Base-by-base conservation (phyloP, 208 protist species). In the Acanthamoeba royreba region DNA sequence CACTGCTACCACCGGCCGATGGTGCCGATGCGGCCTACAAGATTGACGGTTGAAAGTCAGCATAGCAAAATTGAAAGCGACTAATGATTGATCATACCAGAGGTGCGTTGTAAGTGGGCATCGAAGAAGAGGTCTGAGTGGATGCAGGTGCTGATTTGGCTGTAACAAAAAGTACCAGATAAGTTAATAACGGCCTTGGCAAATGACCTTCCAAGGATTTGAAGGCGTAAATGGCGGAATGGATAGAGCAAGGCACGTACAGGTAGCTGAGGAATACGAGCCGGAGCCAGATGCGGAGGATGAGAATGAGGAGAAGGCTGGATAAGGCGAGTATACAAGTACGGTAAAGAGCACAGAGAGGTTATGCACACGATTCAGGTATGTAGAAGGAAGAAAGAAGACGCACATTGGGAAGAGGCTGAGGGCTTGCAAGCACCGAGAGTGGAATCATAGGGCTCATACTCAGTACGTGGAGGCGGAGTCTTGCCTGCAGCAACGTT, bases 361-460 rank as follows among this genome's bases (percentile, higher is more conserved):
- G n/a, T n/a, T n/a, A n/a, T n/a, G n/a, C n/a, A n/a, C n/a, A n/a
- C n/a, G n/a, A n/a, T n/a, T n/a, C n/a, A n/a, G n/a, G n/a, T n/a
- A n/a, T n/a, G n/a, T n/a, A n/a, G n/a, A n/a, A n/a, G n/a, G n/a
- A n/a, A n/a, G n/a, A n/a, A n/a, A n/a, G n/a, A n/a, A n/a, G n/a
- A n/a, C n/a, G n/a, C 35, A 8, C 35, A 77, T 58, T 58, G 49
- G 31, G 66, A 77, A 7, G 22, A 13, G 66, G 66, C 22, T 25
- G 81, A 4, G 52, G 81, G 81, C 33, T 88, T 88, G 81, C 81
- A 88, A 7, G 81, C 81, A 31, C 81, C 81, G 46, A 88, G 52
- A 9, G 15, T 49, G 17, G 81, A 88, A 43, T 88, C 81, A 49
- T 88, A 88, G 81, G 81, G 22, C 35, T 88, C 47, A 49, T 88